Percentiles rank a stretch among this genome's conserved stretches.
phyloP scores from a whole-genome alignment of 202 grass and related monocot genomes.

The Carex sylvatica region DNA sequence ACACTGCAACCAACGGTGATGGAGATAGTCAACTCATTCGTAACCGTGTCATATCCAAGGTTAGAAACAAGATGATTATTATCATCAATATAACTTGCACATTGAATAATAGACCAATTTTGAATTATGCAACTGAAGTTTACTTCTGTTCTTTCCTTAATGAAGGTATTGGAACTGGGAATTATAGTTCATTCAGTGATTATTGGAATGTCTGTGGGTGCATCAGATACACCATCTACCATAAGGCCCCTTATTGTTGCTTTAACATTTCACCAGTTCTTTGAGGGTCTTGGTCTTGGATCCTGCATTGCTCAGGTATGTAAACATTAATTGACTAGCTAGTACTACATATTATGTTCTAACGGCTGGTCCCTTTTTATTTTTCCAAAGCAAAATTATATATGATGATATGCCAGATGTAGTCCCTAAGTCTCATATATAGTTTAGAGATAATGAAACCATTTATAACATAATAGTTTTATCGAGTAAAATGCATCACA shows the following conservation, averaged over 20 bases:
- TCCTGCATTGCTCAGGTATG: slow-evolving; percentile 67
- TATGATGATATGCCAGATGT: no score
- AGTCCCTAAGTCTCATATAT: no score
- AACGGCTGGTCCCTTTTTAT: no score
- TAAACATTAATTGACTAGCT: background rate
- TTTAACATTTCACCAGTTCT: slow-evolving; percentile 69
- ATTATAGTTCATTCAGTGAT: slow-evolving; percentile 78
- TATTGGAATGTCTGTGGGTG: slow-evolving; percentile 63
- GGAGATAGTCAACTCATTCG: slow-evolving; percentile 44
- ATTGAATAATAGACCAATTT: no score
- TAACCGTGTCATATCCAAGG: slow-evolving; percentile 68
- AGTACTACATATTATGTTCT: no score
- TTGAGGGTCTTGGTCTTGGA: slow-evolving; percentile 78
- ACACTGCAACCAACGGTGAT: background rate
- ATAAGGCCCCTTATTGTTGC: slow-evolving; percentile 54
- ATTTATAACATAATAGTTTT: background rate
- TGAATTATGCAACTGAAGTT: background rate
- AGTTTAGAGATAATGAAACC: background rate
- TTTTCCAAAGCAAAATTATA: no score
- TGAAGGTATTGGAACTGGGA: slow-evolving; percentile 68
- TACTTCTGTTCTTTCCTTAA: background rate
- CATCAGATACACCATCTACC: slow-evolving; percentile 42
- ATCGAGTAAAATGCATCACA: background rate
- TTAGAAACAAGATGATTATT: background rate
- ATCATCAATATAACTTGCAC: no score